These are phyloP conservation scores for Prunus mongolica DNA, from an alignment of 306 rosid species.

Conservation along the genomic window DNA sequence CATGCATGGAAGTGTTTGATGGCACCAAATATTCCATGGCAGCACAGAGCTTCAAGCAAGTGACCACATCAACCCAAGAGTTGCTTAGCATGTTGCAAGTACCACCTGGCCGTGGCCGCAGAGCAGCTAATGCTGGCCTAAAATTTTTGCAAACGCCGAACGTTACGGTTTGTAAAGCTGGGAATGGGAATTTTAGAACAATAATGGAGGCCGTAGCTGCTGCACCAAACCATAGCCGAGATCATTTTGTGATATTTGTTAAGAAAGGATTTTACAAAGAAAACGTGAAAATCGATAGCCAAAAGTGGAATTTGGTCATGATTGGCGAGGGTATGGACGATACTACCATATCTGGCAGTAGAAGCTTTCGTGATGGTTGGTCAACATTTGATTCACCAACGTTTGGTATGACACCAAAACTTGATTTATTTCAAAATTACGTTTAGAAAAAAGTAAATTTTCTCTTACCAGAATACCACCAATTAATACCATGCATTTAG, in stretches of 20 bases:
- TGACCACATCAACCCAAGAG: neutral
- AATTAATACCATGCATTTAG: no score
- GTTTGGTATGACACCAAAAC: slow-evolving; percentile 11
- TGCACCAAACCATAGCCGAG: neutral
- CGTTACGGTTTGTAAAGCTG: neutral
- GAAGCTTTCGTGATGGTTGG: neutral
- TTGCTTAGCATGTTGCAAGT: neutral
- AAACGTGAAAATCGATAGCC: neutral
- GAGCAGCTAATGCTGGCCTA: neutral
- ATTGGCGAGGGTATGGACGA: slow-evolving; percentile 21
- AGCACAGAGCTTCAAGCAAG: neutral
- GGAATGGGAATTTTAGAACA: neutral
- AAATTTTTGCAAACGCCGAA: neutral
- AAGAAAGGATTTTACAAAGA: slow-evolving; percentile 14
- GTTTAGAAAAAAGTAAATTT: no score
- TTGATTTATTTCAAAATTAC: neutral
- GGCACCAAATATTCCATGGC: neutral
- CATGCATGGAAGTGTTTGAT: neutral
- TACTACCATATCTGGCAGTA: neutral
- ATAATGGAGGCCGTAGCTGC: slow-evolving; percentile 2
- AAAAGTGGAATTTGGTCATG: neutral
- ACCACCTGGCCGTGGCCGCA: neutral
- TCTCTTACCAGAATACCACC: no score
- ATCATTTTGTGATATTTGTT: slow-evolving; percentile 4
- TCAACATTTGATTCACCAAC: neutral